Evolutionary conservation across 139 green algal genomes (phyloP), one percentile per base, ranked within the genome.

Genomic region (Volvox reticuliferus): DNA sequence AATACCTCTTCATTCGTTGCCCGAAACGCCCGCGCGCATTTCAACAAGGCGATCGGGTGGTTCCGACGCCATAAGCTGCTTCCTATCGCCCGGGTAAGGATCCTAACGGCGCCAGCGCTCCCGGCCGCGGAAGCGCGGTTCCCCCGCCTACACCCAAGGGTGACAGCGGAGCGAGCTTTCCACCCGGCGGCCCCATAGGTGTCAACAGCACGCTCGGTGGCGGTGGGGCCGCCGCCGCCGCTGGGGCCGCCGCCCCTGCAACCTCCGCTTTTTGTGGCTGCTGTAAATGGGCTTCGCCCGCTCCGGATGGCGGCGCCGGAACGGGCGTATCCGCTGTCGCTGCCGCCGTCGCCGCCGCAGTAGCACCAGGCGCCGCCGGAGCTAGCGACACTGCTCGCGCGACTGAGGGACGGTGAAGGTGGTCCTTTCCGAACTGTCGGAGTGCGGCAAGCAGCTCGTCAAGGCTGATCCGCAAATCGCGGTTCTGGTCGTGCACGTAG

Each of bases 401-500:
- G 55, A 37, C 21, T 30, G 50, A 0, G 80, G 50, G 28, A 86
- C 55, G 55, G 50, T 55, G 21, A 61, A 33, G 12, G 50, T 50
- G 28, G 80, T 61, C 37, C 36, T 67, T 79, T 65, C 55, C 87
- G 55, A 91, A 91, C 3, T 68, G 3, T 26, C 12, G 6, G 24
- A 91, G 87, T 1, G 87, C 62, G 21, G 35, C 76, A 32, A 61
- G 88, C 20, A 93, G 73, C 81, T 92, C 91, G 35, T 91, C 82
- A 9, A 89, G 86, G 62, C 35, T 91, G 24, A 92, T 28, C 22
- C 50, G 35, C 36, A 50, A 61, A 80, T 92, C 91, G 37, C 28
- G 14, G 63, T 91, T 77, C 16, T 62, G 33, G 79, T 91, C 91
- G n/a, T 83, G 77, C 21, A 87, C 36, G 76, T 93, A 93, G 20